Evolutionary conservation across 225 moss, liverwort and hornwort species (phyloP).

Genomic region (Lunularia cruciata): DNA sequence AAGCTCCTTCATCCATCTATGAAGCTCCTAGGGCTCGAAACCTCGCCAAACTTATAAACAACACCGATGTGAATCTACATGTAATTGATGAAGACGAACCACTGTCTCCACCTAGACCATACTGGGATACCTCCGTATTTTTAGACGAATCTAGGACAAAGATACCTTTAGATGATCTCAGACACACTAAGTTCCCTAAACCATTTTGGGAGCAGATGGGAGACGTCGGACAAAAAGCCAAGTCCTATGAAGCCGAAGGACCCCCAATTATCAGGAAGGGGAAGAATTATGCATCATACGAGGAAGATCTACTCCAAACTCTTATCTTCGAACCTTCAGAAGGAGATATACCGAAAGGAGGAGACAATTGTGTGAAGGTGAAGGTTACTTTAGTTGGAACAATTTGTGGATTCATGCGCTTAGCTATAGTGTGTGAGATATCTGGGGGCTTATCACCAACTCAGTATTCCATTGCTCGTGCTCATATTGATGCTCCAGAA

Average conservation of each 20-base stretch:
- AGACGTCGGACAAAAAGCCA: conserved; percentile 30
- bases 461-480: conserved; percentile 62
- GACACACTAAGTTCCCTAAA: conserved; percentile 4
- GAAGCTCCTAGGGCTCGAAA: background rate
- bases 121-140: background rate
- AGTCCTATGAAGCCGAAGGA: conserved; percentile 20
- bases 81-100: too few relatives aligned
- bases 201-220: conserved; percentile 41
- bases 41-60: too few relatives aligned
- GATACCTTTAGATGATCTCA: too few relatives aligned
- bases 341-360: conserved; percentile 40
- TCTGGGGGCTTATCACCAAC: conserved; percentile 59
- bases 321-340: conserved; percentile 46
- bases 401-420: conserved; percentile 64
- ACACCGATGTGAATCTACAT: too few relatives aligned
- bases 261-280: conserved; percentile 31
- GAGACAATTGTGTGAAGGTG: conserved; percentile 34
- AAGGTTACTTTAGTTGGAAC: conserved; percentile 64
- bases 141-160: too few relatives aligned
- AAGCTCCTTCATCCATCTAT: background rate
- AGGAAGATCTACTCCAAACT: conserved; percentile 44
- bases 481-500: conserved; percentile 75
- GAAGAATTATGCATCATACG: conserved; percentile 21
- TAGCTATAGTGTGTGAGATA: conserved; percentile 73
- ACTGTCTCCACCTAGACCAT: background rate